Evolutionary conservation across 116 monocot species (phyloP).

Genomic region (Thalassia testudinum): DNA sequence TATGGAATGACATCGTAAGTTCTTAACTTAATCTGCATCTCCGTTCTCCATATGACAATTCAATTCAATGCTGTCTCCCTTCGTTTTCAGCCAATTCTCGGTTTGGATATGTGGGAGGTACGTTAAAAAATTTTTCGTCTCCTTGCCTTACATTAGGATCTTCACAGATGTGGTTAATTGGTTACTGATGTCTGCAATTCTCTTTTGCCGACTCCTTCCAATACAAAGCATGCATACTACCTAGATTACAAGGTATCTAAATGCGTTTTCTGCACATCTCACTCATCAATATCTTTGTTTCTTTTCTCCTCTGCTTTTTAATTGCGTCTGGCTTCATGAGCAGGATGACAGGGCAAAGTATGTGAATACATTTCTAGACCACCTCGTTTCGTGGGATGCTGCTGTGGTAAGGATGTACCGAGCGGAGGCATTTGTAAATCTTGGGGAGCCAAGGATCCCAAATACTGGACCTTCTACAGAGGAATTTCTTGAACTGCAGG

Average conservation of each 20-base stretch:
- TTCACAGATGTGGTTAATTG: too few relatives aligned
- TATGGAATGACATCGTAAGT: slow-evolving; percentile 69
- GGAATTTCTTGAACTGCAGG: too few relatives aligned
- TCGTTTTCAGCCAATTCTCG: slow-evolving; percentile 58
- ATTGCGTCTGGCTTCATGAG: not conserved
- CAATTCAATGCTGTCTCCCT: not conserved
- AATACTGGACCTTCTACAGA: not conserved
- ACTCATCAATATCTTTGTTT: not conserved
- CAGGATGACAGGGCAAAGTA: slow-evolving; percentile 72
- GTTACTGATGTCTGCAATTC: too few relatives aligned
- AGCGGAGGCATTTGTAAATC: slow-evolving; percentile 88
- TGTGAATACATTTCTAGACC: slow-evolving; percentile 57
- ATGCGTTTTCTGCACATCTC: too few relatives aligned
- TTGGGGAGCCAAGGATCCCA: slow-evolving; percentile 86
- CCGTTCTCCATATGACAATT: too few relatives aligned
- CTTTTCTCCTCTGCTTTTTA: not conserved
- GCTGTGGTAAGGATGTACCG: slow-evolving; percentile 52
- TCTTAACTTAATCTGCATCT: too few relatives aligned
- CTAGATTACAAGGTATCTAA: slow-evolving; percentile 69
- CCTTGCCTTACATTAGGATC: not conserved
- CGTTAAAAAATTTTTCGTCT: too few relatives aligned
- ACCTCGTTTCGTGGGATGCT: slow-evolving; percentile 82
- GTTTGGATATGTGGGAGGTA: slow-evolving; percentile 98
- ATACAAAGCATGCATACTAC: slow-evolving; percentile 79
- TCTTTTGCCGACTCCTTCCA: too few relatives aligned